A percentile compares a stretch with the other conserved stretches of the same genome.
phyloP scores from a whole-genome alignment of 78 protist genomes.

The Trichosphaerium sp. region DNA sequence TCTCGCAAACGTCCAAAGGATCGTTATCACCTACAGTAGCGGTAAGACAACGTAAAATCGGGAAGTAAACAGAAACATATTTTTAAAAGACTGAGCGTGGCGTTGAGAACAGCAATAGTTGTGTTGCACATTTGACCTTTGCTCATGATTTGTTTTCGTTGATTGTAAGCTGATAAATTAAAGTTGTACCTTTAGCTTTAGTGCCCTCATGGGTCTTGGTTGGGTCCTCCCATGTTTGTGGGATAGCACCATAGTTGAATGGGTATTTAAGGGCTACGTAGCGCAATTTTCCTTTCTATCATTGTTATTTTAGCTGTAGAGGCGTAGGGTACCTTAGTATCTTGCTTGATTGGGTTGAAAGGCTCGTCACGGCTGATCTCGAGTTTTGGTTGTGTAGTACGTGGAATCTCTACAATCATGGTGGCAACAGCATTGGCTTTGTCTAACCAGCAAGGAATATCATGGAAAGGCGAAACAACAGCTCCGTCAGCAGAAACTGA shows the following conservation, averaged over 20 bases:
- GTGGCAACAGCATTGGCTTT: constrained; percentile 16
- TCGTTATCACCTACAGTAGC: constrained; percentile 79
- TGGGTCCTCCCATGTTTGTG: constrained; percentile 81
- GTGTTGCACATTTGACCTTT: no score
- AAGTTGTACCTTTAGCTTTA: constrained; percentile 29
- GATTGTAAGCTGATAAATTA: no score
- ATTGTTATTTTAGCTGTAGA: background rate
- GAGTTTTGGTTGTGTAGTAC: constrained; percentile 72
- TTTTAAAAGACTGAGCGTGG: no score
- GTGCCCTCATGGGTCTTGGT: constrained; percentile 27
- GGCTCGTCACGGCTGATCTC: constrained; percentile 59
- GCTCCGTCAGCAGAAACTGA: constrained; percentile 19
- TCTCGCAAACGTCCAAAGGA: constrained; percentile 79
- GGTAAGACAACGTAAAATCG: no score
- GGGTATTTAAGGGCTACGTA: constrained; percentile 69
- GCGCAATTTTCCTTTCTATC: constrained; percentile 52
- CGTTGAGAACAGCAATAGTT: no score
- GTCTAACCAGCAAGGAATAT: constrained; percentile 52
- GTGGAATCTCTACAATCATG: constrained; percentile 71
- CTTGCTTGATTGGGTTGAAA: constrained; percentile 78
- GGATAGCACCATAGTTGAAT: constrained; percentile 89
- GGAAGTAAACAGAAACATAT: no score
- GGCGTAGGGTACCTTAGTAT: constrained; percentile 59
- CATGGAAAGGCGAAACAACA: constrained; percentile 67
- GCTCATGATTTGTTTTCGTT: background rate